Conservation (phyloP, 2,329 filamentous ascomycete genomes). For the Fusarium concolor region DNA sequence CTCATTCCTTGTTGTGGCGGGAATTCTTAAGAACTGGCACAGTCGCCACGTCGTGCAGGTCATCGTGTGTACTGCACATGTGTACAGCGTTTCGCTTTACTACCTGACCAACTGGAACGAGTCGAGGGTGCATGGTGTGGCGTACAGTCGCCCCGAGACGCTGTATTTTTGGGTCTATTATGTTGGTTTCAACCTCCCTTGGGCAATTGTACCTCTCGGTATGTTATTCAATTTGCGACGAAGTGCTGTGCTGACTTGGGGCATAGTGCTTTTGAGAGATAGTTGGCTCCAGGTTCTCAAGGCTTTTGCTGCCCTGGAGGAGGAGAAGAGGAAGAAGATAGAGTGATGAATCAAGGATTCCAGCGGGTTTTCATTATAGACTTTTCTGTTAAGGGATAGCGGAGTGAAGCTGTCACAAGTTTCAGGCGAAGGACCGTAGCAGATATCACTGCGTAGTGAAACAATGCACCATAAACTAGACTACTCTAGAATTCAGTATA, state of each 20-base stretch:
- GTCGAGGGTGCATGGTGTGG: constrained; percentile 56
- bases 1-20: constrained; percentile 61
- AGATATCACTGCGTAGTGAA: background rate
- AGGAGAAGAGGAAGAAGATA: constrained; percentile 41
- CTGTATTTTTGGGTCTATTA: constrained; percentile 75
- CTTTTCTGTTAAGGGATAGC: background rate
- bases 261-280: constrained; percentile 49
- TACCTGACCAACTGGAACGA: constrained; percentile 68
- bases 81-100: constrained; percentile 73
- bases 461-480: background rate
- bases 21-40: constrained; percentile 58
- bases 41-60: constrained; percentile 64
- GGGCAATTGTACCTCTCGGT: constrained; percentile 68
- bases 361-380: background rate
- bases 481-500: background rate
- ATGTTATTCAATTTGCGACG: constrained; percentile 46
- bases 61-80: constrained; percentile 63
- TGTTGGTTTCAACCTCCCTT: constrained; percentile 69
- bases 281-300: constrained; percentile 46
- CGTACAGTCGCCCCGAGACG: constrained; percentile 68
- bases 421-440: background rate
- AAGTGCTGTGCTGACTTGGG: constrained; percentile 24
- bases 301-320: constrained; percentile 46
- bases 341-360: constrained; percentile 18
- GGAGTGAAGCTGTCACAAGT: background rate